Conservation (phyloP, 2,329 filamentous ascomycete genomes). For the Ophiocordyceps unilateralis region DNA sequence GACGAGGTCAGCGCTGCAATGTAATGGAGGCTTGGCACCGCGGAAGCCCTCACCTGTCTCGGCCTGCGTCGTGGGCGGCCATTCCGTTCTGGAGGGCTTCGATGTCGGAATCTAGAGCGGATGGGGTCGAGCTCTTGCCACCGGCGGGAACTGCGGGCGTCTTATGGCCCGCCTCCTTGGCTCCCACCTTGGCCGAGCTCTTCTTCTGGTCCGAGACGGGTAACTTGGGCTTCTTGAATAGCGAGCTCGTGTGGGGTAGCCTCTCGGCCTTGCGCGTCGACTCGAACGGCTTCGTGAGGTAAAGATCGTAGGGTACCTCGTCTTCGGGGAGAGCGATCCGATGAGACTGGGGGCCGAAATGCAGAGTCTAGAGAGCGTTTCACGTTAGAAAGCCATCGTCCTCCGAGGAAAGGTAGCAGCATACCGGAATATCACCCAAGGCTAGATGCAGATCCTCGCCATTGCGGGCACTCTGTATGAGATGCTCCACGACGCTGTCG, state of each 20-base stretch:
- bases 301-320: slow-evolving; percentile 36
- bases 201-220: slow-evolving; percentile 5
- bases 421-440: slow-evolving; percentile 40
- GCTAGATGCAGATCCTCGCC: slow-evolving; percentile 39
- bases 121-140: slow-evolving; percentile 17
- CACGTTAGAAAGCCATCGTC: neutral
- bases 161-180: slow-evolving; percentile 13
- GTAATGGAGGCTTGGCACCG: slow-evolving; percentile 2
- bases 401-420: neutral
- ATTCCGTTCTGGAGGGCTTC: slow-evolving; percentile 28
- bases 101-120: slow-evolving; percentile 30
- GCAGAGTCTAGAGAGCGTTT: slow-evolving; percentile 25
- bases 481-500: slow-evolving; percentile 40
- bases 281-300: slow-evolving; percentile 33
- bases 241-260: slow-evolving; percentile 31
- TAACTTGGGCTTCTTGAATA: slow-evolving; percentile 25
- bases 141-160: slow-evolving; percentile 13
- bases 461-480: slow-evolving; percentile 42
- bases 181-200: slow-evolving; percentile 12
- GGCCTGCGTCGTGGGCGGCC: slow-evolving; percentile 17
- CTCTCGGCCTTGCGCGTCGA: slow-evolving; percentile 27
- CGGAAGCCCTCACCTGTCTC: slow-evolving; percentile 16
- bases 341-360: slow-evolving; percentile 34
- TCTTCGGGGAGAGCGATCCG: slow-evolving; percentile 25
- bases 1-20: slow-evolving; percentile 10